phyloP scores from a whole-genome alignment of 2,329 filamentous ascomycete genomes.

The Raffaelea albimanens region DNA sequence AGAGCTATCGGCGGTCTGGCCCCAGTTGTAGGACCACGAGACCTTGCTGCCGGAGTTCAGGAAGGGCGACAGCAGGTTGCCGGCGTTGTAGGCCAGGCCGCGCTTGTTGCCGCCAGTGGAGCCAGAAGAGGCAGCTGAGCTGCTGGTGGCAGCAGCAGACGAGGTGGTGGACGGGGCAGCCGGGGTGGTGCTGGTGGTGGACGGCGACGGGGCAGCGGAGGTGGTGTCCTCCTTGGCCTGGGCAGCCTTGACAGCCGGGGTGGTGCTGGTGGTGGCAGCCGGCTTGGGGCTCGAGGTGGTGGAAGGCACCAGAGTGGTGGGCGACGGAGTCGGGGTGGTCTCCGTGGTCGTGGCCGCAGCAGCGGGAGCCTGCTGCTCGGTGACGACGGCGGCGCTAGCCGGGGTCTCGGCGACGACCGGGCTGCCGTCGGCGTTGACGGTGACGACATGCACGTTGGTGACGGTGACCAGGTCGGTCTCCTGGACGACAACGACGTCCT shows the following conservation, averaged over 20 bases:
- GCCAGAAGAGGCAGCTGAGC: conserved; percentile 7
- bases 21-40: conserved; percentile 65
- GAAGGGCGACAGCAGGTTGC: conserved; percentile 42
- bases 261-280: conserved; percentile 13
- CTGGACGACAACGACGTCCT: conserved; percentile 20
- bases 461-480: conserved; percentile 23
- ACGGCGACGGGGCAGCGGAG: background rate
- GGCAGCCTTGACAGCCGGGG: conserved; percentile 1
- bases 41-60: conserved; percentile 29
- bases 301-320: conserved; percentile 8
- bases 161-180: conserved; percentile 7
- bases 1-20: conserved; percentile 27
- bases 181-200: conserved; percentile 3
- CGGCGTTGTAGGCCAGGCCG: conserved; percentile 59
- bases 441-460: conserved; percentile 32
- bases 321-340: conserved; percentile 3
- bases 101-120: conserved; percentile 39
- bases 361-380: conserved; percentile 2
- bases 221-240: background rate
- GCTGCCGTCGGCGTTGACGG: conserved; percentile 21
- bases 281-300: conserved; percentile 5
- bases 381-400: background rate
- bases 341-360: conserved; percentile 7
- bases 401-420: background rate
- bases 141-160: conserved; percentile 10